Base-by-base conservation (phyloP, 108 stramenopile species). In the Pelagomonas calceolata region DNA sequence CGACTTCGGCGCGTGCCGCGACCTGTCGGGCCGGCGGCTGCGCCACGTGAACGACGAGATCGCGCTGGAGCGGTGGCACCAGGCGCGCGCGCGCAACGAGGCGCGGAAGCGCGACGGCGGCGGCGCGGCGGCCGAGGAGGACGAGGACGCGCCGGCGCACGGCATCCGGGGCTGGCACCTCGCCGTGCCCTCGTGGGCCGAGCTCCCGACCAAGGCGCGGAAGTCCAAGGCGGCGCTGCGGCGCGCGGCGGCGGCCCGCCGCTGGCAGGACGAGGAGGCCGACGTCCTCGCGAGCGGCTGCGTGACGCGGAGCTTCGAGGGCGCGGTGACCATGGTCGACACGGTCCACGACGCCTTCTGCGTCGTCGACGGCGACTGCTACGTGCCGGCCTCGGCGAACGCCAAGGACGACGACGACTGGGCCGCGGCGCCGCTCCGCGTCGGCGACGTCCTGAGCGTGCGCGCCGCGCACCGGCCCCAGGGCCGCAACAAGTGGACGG, bases 11-110 rank as follows among this genome's bases (percentile, higher is more conserved):
- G 73, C 73, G 32, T 74, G 73, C 36, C 67, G 73, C 34, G 73
- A 74, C 66, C 46, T 74, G 4, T 26, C 21, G 18, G 73, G 73
- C 66, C 35, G 73, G 18, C 66, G 73, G 30, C 67, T 74, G 35
- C 36, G 73, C 26, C 46, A 64, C 39, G 65, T 74, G 4, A 74
- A 74, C 32, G 63, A 74, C 51, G 73, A 74, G 66, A 74, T 74
- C 34, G 45, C 66, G 4, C 34, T 74, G 14, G 26, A 30, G 67
- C 66, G 66, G 26, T 74, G 73, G 73, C 64, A 74, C 44, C 67
- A 74, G 51, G 65, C 73, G 34, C 37, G 51, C 7, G 73, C 66
- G 51, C 51, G 51, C 51, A 60, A 60, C 51, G 51, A 60, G 51
- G 51, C 51, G 14, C 51, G 39, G 39, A 43, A 43, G 39, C 39